Percentiles rank a stretch among this genome's conserved stretches.
Evolutionary conservation across 768 basidiomycete species (phyloP).

Genomic region (Lactarius vividus): DNA sequence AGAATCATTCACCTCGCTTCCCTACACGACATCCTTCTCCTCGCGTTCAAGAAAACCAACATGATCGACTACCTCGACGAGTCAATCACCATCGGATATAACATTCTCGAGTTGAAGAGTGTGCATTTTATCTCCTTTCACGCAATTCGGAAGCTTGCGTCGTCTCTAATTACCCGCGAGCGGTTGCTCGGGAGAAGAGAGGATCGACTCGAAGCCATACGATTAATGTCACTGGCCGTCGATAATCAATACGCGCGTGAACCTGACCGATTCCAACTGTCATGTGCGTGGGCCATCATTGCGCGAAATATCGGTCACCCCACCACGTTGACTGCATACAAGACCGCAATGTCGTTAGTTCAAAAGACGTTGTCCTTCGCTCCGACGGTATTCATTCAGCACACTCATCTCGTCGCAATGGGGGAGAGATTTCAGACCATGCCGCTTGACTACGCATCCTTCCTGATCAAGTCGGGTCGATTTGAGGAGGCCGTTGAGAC

Average conservation of each 20-base stretch:
- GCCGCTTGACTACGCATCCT: slow-evolving; percentile 8
- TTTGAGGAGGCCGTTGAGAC: slow-evolving; percentile 14
- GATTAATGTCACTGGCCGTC: neutral
- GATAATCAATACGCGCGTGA: neutral
- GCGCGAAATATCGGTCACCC: neutral
- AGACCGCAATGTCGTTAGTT: neutral
- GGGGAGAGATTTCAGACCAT: neutral
- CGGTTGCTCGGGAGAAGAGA: neutral
- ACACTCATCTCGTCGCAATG: neutral
- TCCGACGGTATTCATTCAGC: neutral
- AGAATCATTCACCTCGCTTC: too few relatives aligned
- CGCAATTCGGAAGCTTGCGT: neutral
- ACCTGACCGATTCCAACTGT: neutral
- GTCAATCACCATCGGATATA: neutral
- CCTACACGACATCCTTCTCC: neutral
- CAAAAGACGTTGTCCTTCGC: neutral
- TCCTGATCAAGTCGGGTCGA: neutral
- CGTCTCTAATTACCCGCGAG: neutral
- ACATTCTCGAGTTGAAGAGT: neutral
- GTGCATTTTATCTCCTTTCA: neutral
- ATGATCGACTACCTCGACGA: neutral
- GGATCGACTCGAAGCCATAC: neutral
- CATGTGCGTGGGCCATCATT: neutral
- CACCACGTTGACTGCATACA: neutral
- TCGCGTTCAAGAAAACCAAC: neutral